Conservation (phyloP, 176 grass and related monocot genomes). For the Bothriochloa decipiens region DNA sequence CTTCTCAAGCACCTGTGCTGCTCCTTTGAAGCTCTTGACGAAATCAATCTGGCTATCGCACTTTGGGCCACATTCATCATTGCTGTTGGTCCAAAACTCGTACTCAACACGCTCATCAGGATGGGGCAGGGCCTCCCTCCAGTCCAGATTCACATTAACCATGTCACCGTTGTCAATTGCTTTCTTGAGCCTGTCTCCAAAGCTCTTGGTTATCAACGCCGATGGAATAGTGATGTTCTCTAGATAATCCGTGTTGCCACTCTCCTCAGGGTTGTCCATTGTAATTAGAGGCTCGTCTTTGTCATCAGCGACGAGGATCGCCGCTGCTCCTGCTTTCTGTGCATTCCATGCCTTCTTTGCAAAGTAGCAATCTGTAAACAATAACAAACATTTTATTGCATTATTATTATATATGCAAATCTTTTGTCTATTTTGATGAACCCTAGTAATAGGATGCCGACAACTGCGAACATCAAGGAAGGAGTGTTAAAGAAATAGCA, state of each 20-base stretch:
- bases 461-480: slow-evolving; percentile 27
- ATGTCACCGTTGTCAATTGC: slow-evolving; percentile 61
- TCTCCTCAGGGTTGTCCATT: slow-evolving; percentile 86
- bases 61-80: slow-evolving; percentile 88
- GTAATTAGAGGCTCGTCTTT: slow-evolving; percentile 89
- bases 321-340: slow-evolving; percentile 82
- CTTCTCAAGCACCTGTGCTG: slow-evolving; percentile 84
- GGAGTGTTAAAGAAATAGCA: slow-evolving; percentile 14
- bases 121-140: slow-evolving; percentile 84
- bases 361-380: slow-evolving; percentile 76
- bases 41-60: slow-evolving; percentile 93
- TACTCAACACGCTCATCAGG: slow-evolving; percentile 89
- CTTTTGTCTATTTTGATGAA: not conserved
- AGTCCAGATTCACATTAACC: slow-evolving; percentile 89
- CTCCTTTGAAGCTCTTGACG: slow-evolving; percentile 80
- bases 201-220: slow-evolving; percentile 72
- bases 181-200: slow-evolving; percentile 72
- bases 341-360: slow-evolving; percentile 92
- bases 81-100: slow-evolving; percentile 91
- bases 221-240: slow-evolving; percentile 86
- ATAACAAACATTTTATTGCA: not conserved
- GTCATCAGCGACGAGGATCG: slow-evolving; percentile 86
- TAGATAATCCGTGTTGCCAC: slow-evolving; percentile 54
- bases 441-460: not conserved
- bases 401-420: not conserved